These are phyloP conservation scores for Blepharisma stoltei DNA, from an alignment of 73 alveolate species.

Conservation along the genomic window DNA sequence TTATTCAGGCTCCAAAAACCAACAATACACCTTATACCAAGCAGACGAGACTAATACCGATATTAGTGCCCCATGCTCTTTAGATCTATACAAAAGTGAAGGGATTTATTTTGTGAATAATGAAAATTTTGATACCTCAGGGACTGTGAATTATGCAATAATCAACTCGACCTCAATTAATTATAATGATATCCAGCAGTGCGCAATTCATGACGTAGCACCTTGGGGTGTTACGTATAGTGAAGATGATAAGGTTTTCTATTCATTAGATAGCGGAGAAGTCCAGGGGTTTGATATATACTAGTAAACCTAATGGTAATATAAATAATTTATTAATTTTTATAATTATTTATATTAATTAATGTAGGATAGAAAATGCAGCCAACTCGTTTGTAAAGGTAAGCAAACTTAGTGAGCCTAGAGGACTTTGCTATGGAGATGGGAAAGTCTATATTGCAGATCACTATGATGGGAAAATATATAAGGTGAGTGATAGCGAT, in stretches of 20 bases:
- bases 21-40: neutral
- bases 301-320: too few species aligned
- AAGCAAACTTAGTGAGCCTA: neutral
- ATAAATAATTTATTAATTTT: too few species aligned
- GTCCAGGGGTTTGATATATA: neutral
- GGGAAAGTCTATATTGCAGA: slow-evolving; percentile 7
- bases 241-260: neutral
- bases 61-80: neutral
- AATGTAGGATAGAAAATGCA: neutral
- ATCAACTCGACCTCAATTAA: neutral
- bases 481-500: too few species aligned
- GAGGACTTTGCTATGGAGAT: slow-evolving; percentile 25
- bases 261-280: slow-evolving; percentile 10
- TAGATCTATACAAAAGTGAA: neutral
- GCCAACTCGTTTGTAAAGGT: neutral
- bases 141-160: neutral
- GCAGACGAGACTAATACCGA: neutral
- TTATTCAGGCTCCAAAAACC: slow-evolving; percentile 5
- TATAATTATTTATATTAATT: too few species aligned
- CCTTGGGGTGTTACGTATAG: slow-evolving; percentile 19
- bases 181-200: neutral
- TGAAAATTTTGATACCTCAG: neutral
- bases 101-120: neutral
- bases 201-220: too few species aligned
- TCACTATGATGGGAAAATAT: neutral